A percentile compares a stretch with the other conserved stretches of the same genome.
Conservation (phyloP, 495 filamentous ascomycete species). For the Annulohypoxylon nitens region DNA sequence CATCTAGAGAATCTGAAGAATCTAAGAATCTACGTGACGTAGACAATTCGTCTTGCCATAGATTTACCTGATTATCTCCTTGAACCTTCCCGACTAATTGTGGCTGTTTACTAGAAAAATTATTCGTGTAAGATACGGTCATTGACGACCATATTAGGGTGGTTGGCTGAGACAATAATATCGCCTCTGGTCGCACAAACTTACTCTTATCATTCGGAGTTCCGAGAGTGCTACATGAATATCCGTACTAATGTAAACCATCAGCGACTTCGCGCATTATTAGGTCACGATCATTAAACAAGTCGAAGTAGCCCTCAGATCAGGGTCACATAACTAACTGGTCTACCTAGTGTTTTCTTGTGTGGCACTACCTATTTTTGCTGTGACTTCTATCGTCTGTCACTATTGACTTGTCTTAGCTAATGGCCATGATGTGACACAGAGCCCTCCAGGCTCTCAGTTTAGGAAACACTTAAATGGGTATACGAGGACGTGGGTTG, state of each 20-base stretch:
- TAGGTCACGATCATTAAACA: too few species aligned
- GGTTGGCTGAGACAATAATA: not conserved
- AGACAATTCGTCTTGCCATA: too few species aligned
- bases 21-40: not conserved
- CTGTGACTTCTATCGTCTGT: not conserved
- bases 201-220: not conserved
- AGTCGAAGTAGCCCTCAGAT: not conserved
- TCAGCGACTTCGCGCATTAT: not conserved
- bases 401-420: slow-evolving; percentile 4
- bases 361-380: slow-evolving; percentile 13
- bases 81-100: too few species aligned
- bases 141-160: too few species aligned
- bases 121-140: too few species aligned
- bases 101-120: too few species aligned
- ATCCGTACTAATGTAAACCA: not conserved
- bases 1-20: not conserved
- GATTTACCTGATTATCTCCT: too few species aligned
- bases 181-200: not conserved
- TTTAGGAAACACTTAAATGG: slow-evolving; percentile 1
- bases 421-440: slow-evolving; percentile 17
- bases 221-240: not conserved
- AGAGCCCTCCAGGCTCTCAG: slow-evolving; percentile 13
- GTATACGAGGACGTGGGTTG: not conserved
- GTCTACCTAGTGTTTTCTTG: not conserved
- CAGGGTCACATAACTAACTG: not conserved